phyloP scores from a whole-genome alignment of 805 yeast genomes.

The Candida chauliodis region DNA sequence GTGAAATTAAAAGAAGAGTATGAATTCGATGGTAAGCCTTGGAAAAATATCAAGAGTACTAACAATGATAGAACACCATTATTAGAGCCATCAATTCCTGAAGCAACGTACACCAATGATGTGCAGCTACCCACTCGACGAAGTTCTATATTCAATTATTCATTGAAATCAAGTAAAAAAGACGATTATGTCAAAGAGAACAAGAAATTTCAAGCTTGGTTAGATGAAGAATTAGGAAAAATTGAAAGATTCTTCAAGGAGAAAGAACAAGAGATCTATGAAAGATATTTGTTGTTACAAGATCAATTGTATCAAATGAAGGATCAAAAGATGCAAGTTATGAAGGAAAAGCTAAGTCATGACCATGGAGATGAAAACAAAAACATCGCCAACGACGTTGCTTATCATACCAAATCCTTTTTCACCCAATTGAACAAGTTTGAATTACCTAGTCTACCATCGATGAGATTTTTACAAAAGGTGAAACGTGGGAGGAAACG shows the following conservation, averaged over 20 bases:
- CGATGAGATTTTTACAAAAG: constrained; percentile 25
- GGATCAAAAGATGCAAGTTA: constrained; percentile 41
- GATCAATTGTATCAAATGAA: constrained; percentile 65
- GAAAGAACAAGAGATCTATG: constrained; percentile 57
- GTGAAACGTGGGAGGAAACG: constrained; percentile 8
- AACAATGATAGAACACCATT: constrained; percentile 27
- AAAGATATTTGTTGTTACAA: constrained; percentile 58
- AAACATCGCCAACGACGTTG: constrained; percentile 24
- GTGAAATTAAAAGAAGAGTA: constrained; percentile 11
- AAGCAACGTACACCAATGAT: neutral
- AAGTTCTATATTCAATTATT: constrained; percentile 21
- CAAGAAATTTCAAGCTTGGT: constrained; percentile 59
- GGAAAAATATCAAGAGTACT: neutral
- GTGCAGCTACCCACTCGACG: constrained; percentile 5
- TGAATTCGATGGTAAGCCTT: constrained; percentile 1
- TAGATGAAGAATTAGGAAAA: constrained; percentile 56
- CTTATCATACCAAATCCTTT: constrained; percentile 24
- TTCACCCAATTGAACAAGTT: constrained; percentile 23
- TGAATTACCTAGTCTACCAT: constrained; percentile 43
- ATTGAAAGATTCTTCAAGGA: constrained; percentile 59
- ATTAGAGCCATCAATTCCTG: constrained; percentile 10
- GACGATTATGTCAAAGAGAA: constrained; percentile 33
- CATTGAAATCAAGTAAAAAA: constrained; percentile 17
- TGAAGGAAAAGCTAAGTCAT: constrained; percentile 11
- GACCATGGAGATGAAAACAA: constrained; percentile 7